Percentiles rank a stretch among this genome's conserved stretches.
These are phyloP conservation scores for Tephrocybe rancida DNA, from an alignment of 768 basidiomycete species.

Conservation along the genomic window DNA sequence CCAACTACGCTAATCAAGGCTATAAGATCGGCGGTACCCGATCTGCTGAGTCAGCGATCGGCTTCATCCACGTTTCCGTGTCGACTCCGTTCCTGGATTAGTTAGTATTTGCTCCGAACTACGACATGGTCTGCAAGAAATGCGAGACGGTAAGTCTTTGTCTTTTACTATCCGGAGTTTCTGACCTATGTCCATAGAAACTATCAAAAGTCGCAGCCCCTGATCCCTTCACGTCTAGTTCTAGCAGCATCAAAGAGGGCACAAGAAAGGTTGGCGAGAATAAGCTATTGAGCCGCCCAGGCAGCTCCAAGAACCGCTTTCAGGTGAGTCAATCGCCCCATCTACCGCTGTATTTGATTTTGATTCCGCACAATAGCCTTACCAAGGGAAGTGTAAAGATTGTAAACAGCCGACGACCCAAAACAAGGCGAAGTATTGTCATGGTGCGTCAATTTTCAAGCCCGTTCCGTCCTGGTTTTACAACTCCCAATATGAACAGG, in stretches of 20 bases:
- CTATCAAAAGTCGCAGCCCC: slow-evolving; percentile 88
- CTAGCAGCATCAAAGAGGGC: slow-evolving; percentile 76
- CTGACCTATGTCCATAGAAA: slow-evolving; percentile 60
- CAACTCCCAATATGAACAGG: slow-evolving; percentile 42
- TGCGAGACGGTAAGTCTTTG: slow-evolving; percentile 65
- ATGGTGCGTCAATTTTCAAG: slow-evolving; percentile 53
- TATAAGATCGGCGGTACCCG: slow-evolving; percentile 22
- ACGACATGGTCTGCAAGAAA: slow-evolving; percentile 84
- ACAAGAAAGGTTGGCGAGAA: slow-evolving; percentile 84
- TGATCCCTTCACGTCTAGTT: slow-evolving; percentile 80
- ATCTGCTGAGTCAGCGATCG: slow-evolving; percentile 39
- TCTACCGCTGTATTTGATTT: slow-evolving; percentile 16
- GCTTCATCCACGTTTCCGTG: slow-evolving; percentile 13
- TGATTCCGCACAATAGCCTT: slow-evolving; percentile 56
- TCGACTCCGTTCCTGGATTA: slow-evolving; percentile 8
- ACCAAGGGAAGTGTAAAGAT: slow-evolving; percentile 85
- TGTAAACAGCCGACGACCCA: slow-evolving; percentile 85
- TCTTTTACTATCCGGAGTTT: slow-evolving; percentile 11
- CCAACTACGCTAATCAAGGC: not conserved
- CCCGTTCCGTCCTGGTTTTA: not conserved
- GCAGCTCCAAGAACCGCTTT: slow-evolving; percentile 75
- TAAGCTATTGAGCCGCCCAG: slow-evolving; percentile 73
- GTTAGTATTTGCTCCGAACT: slow-evolving; percentile 19
- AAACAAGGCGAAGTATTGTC: slow-evolving; percentile 88
- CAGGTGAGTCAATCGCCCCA: slow-evolving; percentile 50